phyloP scores from a whole-genome alignment of 768 basidiomycete genomes.

The Tylopilus subfusipes region DNA sequence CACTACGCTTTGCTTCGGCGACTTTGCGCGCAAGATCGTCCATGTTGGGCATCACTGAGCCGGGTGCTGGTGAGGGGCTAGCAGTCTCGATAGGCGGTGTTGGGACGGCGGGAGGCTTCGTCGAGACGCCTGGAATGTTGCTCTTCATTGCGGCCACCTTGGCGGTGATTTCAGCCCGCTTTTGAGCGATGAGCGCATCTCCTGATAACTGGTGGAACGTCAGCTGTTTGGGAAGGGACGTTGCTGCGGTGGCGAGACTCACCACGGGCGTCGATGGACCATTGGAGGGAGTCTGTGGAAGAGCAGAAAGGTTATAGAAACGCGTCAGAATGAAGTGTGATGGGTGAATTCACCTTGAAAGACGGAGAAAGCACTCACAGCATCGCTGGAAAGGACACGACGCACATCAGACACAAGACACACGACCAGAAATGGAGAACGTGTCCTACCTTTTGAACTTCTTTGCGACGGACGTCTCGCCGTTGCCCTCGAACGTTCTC shows the following conservation, averaged over 20 bases:
- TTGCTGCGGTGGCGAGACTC: slow-evolving; percentile 25
- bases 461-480: slow-evolving; percentile 48
- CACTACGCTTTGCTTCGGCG: slow-evolving; percentile 81
- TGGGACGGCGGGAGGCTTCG: slow-evolving; percentile 26
- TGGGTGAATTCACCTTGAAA: slow-evolving; percentile 70
- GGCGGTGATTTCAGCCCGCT: slow-evolving; percentile 80
- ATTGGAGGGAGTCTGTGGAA: slow-evolving; percentile 48
- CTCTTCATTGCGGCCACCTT: slow-evolving; percentile 76
- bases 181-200: slow-evolving; percentile 75
- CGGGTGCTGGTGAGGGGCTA: slow-evolving; percentile 41
- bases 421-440: slow-evolving; percentile 15
- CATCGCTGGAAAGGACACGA: slow-evolving; percentile 46
- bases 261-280: slow-evolving; percentile 43
- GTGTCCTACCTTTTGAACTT: slow-evolving; percentile 59
- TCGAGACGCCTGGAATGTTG: slow-evolving; percentile 29
- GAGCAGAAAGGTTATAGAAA: slow-evolving; percentile 62
- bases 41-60: slow-evolving; percentile 39
- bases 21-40: slow-evolving; percentile 71
- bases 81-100: slow-evolving; percentile 19
- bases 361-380: slow-evolving; percentile 52
- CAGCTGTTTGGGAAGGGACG: background rate
- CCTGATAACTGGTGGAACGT: slow-evolving; percentile 39
- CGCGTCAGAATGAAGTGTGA: slow-evolving; percentile 52
- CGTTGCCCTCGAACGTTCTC: slow-evolving; percentile 54
- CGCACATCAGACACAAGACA: slow-evolving; percentile 3